Conservation (phyloP, 352 stramenopile genomes). For the Stephanocyclus meneghinianus region DNA sequence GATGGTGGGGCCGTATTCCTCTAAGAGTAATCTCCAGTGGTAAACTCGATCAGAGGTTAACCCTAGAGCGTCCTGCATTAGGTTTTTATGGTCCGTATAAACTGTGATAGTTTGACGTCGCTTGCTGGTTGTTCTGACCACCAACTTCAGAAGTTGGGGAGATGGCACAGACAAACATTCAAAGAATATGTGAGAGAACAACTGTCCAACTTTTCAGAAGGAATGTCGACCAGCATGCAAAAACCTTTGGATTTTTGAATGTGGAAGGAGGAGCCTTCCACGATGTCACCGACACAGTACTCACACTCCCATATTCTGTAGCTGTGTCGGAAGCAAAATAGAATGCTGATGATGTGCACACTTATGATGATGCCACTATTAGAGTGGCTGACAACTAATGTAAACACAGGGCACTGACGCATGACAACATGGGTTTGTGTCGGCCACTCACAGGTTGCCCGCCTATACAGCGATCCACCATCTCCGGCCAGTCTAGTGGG, state of each 20-base stretch:
- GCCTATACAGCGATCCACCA: not conserved
- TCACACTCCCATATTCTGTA: not conserved
- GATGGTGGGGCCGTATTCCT: no score
- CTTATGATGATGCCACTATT: not conserved
- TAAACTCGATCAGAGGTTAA: no score
- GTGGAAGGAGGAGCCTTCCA: conserved; percentile 10
- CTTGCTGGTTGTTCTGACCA: conserved; percentile 9
- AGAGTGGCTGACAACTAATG: not conserved
- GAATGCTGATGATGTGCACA: no score
- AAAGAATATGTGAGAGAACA: conserved; percentile 31
- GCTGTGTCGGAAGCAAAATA: not conserved
- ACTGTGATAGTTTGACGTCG: not conserved
- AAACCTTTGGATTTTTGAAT: conserved; percentile 35
- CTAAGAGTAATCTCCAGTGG: no score
- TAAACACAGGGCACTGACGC: no score
- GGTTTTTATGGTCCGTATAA: no score
- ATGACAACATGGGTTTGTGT: not conserved
- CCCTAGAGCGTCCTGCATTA: no score
- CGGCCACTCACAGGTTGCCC: not conserved
- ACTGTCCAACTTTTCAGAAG: not conserved
- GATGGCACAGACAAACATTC: conserved; percentile 15
- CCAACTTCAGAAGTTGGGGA: conserved; percentile 40
- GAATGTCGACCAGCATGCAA: conserved; percentile 22
- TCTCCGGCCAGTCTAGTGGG: not conserved
- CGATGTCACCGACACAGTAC: conserved; percentile 1